Base-by-base conservation (phyloP, 2,329 filamentous ascomycete species). In the Pyrenochaeta sp. region DNA sequence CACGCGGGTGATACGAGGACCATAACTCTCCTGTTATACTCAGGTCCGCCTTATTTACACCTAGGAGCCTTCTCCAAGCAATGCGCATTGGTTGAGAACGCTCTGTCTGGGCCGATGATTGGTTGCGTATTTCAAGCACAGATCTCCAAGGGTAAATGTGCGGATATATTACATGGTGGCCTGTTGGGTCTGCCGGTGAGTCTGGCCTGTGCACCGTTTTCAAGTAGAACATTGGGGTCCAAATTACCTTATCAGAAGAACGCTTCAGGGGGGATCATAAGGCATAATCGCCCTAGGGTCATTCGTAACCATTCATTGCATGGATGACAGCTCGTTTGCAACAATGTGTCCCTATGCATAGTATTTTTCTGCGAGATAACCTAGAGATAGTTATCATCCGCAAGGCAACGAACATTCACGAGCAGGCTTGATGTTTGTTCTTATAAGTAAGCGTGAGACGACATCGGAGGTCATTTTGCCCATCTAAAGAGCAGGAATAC, bases 151-250 rank as follows among this genome's bases (percentile, higher is more conserved):
- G 30, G 11, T 32, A 32, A 32, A 32, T n/a, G 18, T 21, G 11
- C 9, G 30, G 30, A 6, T n/a, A n/a, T 10, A 32, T 5, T 20
- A n/a, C 30, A 32, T 8, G 30, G 30, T 20, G 20, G 8, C 18
- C 20, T 20, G 14, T 21, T 21, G 30, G 22, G 20, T 11, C 9
- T 5, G 15, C 30, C 11, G 20, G n/a, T 21, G 29, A 6, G 15
- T 21, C 6, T 31, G 30, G 30, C 30, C 17, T 21, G 30, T 32
- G 30, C 30, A 13, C 10, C 9, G 17, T 21, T n/a, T 21, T 7
- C 18, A n/a, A 32, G 30, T 9, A 31, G 30, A 32, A 32, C 30
- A n/a, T 32, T 32, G 30, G 30, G 30, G 30, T 32, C 30, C 30
- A 21, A 32, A 32, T n/a, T n/a, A n/a, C 11, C 24, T 27, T 9